Evolutionary conservation across 2,329 filamentous ascomycete species (phyloP).

Genomic region (Colletotrichum incanum): DNA sequence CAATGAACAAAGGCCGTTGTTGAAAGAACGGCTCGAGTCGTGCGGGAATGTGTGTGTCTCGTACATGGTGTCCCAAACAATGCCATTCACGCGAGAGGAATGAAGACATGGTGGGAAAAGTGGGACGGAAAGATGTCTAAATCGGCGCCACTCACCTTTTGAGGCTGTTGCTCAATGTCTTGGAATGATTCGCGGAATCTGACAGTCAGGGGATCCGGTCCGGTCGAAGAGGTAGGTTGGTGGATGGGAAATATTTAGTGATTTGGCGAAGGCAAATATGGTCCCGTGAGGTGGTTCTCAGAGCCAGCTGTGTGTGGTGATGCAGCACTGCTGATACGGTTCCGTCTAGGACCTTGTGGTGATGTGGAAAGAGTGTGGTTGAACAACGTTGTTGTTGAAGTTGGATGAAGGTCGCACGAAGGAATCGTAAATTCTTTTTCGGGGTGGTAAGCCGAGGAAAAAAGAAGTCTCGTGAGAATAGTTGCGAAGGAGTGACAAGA

Average conservation of each 20-base stretch:
- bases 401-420: constrained; percentile 41
- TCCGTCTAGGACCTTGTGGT: constrained; percentile 46
- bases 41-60: constrained; percentile 30
- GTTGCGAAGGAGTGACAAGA: constrained; percentile 43
- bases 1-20: constrained; percentile 29
- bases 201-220: constrained; percentile 25
- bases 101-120: constrained; percentile 21
- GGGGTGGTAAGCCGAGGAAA: constrained; percentile 35
- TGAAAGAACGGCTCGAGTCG: constrained; percentile 10
- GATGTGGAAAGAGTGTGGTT: constrained; percentile 45
- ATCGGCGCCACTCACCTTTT: constrained; percentile 30
- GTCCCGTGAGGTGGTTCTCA: constrained; percentile 43
- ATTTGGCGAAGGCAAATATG: constrained; percentile 25
- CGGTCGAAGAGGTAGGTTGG: constrained; percentile 12
- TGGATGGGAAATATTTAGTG: constrained; percentile 21
- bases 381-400: constrained; percentile 43
- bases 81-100: constrained; percentile 37
- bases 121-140: neutral
- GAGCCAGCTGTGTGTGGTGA: constrained; percentile 41
- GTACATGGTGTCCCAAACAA: constrained; percentile 31
- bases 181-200: constrained; percentile 35
- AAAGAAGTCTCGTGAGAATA: constrained; percentile 37
- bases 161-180: constrained; percentile 31
- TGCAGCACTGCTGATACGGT: constrained; percentile 48
- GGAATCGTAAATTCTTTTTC: constrained; percentile 37